phyloP scores from a whole-genome alignment of 768 basidiomycete species.

The Kwoniella sp. region DNA sequence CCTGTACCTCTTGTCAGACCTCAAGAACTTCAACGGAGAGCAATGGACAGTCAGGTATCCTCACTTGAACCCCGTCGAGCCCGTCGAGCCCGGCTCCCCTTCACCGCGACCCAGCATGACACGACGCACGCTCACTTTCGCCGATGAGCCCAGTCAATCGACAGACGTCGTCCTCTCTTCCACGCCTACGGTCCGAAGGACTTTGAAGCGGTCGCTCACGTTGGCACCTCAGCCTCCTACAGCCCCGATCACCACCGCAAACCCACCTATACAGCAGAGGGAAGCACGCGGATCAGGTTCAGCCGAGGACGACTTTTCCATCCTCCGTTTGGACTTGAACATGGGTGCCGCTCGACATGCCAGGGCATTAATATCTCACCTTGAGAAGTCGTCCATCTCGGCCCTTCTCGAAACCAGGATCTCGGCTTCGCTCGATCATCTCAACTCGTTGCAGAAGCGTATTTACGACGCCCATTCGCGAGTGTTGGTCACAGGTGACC shows the following conservation, averaged over 20 bases:
- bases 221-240: slow-evolving; percentile 29
- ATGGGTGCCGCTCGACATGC: slow-evolving; percentile 70
- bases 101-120: slow-evolving; percentile 45
- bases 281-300: too few species aligned
- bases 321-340: slow-evolving; percentile 87
- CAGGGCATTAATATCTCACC: slow-evolving; percentile 68
- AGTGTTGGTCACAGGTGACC: slow-evolving; percentile 94
- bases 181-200: slow-evolving; percentile 52
- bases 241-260: slow-evolving; percentile 4
- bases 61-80: slow-evolving; percentile 53
- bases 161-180: slow-evolving; percentile 62
- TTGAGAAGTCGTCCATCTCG: slow-evolving; percentile 89
- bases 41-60: slow-evolving; percentile 90
- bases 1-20: slow-evolving; percentile 62
- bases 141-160: slow-evolving; percentile 68
- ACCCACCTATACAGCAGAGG: too few species aligned
- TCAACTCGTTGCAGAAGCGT: slow-evolving; percentile 77
- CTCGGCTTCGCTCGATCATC: slow-evolving; percentile 65
- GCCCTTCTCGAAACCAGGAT: slow-evolving; percentile 85
- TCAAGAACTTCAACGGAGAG: slow-evolving; percentile 75
- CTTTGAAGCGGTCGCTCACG: slow-evolving; percentile 61
- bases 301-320: slow-evolving; percentile 63
- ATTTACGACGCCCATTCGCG: slow-evolving; percentile 89
- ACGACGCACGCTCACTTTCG: slow-evolving; percentile 74
- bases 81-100: slow-evolving; percentile 1